Evolutionary conservation across 768 basidiomycete species (phyloP).

Genomic region (Tulasnella sp.): DNA sequence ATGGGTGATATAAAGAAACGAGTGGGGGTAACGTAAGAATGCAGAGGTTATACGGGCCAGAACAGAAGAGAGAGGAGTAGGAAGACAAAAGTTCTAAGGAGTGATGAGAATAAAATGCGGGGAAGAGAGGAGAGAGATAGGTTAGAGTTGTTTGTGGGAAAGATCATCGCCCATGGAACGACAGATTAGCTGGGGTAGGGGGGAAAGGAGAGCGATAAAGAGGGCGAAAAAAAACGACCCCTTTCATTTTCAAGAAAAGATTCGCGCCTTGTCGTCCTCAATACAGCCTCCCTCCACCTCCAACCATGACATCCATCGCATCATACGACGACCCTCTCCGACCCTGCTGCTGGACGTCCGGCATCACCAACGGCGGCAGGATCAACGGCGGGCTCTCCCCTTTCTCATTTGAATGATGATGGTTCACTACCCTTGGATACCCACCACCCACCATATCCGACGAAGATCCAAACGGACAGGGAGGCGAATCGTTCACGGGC

Average conservation of each 20-base stretch:
- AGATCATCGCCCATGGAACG: not conserved
- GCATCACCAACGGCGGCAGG: conserved; percentile 3
- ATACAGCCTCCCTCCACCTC: not conserved
- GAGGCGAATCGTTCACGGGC: conserved; percentile 6
- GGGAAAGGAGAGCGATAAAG: not conserved
- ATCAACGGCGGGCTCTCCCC: not conserved
- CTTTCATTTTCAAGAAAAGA: not conserved
- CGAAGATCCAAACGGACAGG: not conserved
- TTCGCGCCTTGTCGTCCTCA: not conserved
- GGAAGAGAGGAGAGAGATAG: not conserved
- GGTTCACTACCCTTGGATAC: not conserved
- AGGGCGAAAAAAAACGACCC: not conserved
- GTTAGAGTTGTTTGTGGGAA: not conserved
- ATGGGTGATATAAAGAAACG: no score
- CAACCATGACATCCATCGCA: not conserved
- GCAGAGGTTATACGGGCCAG: no score
- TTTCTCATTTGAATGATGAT: no score
- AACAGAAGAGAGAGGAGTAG: no score
- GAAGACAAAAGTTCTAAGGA: no score
- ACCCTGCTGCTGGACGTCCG: not conserved
- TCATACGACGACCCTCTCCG: not conserved
- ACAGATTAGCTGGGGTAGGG: not conserved
- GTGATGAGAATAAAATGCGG: no score
- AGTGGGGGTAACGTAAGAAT: no score
- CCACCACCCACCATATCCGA: not conserved